Conservation (phyloP, 169 alveolate species). For the Miamiensis avidus region DNA sequence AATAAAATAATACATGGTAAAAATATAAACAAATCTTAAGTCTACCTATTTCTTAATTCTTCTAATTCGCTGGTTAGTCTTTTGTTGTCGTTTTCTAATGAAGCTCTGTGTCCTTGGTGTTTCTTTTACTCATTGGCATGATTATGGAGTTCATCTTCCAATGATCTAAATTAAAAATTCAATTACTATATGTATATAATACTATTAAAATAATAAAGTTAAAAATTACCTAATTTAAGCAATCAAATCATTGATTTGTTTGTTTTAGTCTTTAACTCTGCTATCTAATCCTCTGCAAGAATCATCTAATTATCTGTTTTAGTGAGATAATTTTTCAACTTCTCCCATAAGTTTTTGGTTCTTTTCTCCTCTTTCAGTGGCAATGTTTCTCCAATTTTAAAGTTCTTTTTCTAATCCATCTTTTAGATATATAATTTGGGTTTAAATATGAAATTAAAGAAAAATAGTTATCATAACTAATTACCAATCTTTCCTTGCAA, state of each 20-base stretch:
- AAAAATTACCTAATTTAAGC: not conserved
- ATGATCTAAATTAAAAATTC: not conserved
- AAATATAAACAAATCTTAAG: no score
- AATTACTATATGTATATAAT: no score
- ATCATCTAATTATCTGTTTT: not conserved
- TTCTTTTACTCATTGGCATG: not conserved
- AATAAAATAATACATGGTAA: no score
- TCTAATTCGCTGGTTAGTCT: not conserved
- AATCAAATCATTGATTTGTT: not conserved
- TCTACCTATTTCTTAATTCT: not conserved
- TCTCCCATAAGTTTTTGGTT: not conserved
- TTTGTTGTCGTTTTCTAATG: not conserved
- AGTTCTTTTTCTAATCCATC: not conserved
- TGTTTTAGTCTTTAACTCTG: no score
- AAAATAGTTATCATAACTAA: no score
- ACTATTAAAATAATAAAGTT: not conserved
- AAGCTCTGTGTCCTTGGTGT: not conserved
- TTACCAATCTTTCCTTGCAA: no score
- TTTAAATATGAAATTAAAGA: no score
- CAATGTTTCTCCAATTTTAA: not conserved
- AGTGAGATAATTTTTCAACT: not conserved
- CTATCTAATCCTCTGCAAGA: not conserved
- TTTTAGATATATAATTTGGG: no score
- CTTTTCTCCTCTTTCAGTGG: not conserved
- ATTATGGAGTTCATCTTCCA: not conserved